Evolutionary conservation across 2,329 filamentous ascomycete species (phyloP), one percentile per base, ranked within the genome.

Genomic region (Metarhizium humberi): DNA sequence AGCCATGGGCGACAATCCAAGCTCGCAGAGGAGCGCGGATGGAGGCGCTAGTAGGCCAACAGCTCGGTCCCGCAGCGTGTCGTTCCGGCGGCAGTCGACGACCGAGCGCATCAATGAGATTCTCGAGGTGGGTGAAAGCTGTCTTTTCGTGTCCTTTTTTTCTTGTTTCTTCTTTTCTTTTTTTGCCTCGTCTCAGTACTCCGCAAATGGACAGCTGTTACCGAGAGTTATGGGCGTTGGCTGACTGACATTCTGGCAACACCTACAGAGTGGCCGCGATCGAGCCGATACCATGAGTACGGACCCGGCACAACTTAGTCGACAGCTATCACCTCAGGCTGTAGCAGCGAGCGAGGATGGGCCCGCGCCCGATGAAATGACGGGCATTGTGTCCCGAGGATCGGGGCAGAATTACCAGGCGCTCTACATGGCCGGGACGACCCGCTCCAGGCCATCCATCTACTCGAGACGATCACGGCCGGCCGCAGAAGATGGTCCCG

Each of bases 31-130:
- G 10, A 16, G 43, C 43, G 11, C 16, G 4, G 36, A 32, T 16
- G 36, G 25, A 30, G 30, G 18, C 25, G 38, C 16, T 18, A 36
- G 16, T 18, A 14, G 42, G 14, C 32, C 32, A 30, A 10, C 20
- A 10, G 25, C 29, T 50, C 52, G 10, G 30, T 53, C 51, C 29
- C n/a, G 40, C 20, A 54, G 51, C 54, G 55, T 59, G 52, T 60
- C 56, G 57, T 57, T 14, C 55, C 60, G 63, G 36, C 61, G 65
- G 34, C 66, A 64, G 40, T 71, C 72, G 30, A 69, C 66, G 8
- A 69, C 66, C 57, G 72, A 72, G 55, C 74, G 74, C 53, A 69
- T 78, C 59, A 69, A 71, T 57, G 71, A 71, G 56, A 77, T 78
- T 54, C 69, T 78, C 55, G 71, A 78, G 71, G 75, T 78, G 64